phyloP scores from a whole-genome alignment of 768 basidiomycete genomes.

The Chiua virens region DNA sequence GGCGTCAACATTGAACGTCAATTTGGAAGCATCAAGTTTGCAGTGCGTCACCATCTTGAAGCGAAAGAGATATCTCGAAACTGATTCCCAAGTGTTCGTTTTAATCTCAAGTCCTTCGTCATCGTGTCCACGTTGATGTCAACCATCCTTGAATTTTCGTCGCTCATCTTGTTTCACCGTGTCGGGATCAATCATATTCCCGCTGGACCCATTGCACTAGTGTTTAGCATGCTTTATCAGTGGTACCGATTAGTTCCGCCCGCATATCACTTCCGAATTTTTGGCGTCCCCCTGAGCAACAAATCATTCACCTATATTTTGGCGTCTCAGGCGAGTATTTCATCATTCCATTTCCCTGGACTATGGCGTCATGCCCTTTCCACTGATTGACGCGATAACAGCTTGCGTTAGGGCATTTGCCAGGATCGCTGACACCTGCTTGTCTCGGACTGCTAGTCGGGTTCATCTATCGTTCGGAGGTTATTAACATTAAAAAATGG shows the following conservation, averaged over 20 bases:
- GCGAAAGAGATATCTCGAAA: background rate
- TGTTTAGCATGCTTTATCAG: constrained; percentile 84
- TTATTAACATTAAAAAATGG: constrained; percentile 77
- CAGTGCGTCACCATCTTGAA: constrained; percentile 47
- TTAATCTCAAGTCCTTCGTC: constrained; percentile 63
- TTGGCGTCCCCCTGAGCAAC: constrained; percentile 72
- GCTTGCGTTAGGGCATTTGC: constrained; percentile 69
- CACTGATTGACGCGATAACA: constrained; percentile 29
- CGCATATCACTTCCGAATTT: constrained; percentile 73
- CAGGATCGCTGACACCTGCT: constrained; percentile 62
- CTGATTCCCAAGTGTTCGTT: constrained; percentile 5
- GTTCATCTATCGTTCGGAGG: constrained; percentile 79
- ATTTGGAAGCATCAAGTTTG: constrained; percentile 87
- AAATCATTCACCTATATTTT: constrained; percentile 74
- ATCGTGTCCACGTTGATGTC: constrained; percentile 64
- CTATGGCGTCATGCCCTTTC: background rate
- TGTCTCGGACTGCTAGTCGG: constrained; percentile 68
- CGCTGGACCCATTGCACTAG: constrained; percentile 69
- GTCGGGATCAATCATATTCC: constrained; percentile 73
- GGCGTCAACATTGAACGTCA: constrained; percentile 75
- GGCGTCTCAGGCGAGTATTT: constrained; percentile 60
- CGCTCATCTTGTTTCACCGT: constrained; percentile 64
- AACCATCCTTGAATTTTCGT: constrained; percentile 64
- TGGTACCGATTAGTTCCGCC: constrained; percentile 76
- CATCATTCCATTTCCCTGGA: background rate